A percentile compares a stretch with the other conserved stretches of the same genome.
Conservation (phyloP, 2,329 filamentous ascomycete species). For the Bretziella fagacearum region DNA sequence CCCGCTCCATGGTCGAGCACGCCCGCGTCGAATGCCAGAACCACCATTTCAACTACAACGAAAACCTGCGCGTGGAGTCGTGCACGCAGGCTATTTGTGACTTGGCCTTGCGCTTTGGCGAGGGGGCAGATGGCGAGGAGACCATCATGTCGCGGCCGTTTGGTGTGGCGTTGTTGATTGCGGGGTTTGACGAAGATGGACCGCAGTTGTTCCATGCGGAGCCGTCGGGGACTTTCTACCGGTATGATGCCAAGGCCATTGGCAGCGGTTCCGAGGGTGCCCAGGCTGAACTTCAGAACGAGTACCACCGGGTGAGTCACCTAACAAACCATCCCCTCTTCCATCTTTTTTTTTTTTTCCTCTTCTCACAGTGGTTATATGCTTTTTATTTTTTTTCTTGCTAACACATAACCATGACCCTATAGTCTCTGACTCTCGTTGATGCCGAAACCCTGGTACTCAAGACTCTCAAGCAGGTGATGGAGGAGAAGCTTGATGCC, state of each 20-base stretch:
- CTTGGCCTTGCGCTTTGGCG: slow-evolving; percentile 84
- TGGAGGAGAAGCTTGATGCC: slow-evolving; percentile 98
- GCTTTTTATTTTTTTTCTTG: background rate
- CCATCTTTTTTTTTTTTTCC: background rate
- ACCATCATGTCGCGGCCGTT: slow-evolving; percentile 97
- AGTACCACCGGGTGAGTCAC: slow-evolving; percentile 68
- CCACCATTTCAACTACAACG: slow-evolving; percentile 96
- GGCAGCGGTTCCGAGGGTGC: slow-evolving; percentile 94
- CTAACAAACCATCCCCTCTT: background rate
- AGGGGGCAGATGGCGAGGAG: slow-evolving; percentile 94
- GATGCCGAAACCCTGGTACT: slow-evolving; percentile 91
- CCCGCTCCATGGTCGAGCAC: slow-evolving; percentile 94
- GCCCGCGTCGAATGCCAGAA: slow-evolving; percentile 94
- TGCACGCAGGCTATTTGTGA: slow-evolving; percentile 98
- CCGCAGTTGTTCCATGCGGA: slow-evolving; percentile 96
- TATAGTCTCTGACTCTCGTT: slow-evolving; percentile 67
- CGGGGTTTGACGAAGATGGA: slow-evolving; percentile 92
- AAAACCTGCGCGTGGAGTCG: slow-evolving; percentile 86
- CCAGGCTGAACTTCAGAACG: slow-evolving; percentile 93
- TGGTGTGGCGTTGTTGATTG: slow-evolving; percentile 89
- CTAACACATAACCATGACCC: background rate
- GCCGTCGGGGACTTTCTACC: slow-evolving; percentile 94
- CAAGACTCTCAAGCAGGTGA: slow-evolving; percentile 98
- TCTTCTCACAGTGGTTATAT: background rate
- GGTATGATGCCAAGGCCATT: slow-evolving; percentile 97